These are phyloP conservation scores for Diplodia mutila DNA, from an alignment of 2,329 filamentous ascomycete species.

Conservation along the genomic window DNA sequence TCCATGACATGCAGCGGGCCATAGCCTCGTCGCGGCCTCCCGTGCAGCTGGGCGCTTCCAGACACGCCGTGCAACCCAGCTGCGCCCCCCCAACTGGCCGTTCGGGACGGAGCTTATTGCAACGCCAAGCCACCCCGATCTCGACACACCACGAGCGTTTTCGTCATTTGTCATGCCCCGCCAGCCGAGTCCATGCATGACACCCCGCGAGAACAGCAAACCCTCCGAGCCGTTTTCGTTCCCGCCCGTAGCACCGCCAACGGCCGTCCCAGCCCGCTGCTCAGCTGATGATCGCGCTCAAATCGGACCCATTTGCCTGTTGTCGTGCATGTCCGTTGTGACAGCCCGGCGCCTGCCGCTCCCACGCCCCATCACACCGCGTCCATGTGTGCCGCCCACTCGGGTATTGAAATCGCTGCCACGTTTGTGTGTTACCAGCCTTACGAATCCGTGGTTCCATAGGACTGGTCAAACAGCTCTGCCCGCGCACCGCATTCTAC, in stretches of 20 bases:
- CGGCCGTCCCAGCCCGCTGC: no score
- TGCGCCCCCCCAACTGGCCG: slow-evolving; percentile 11
- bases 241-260: not conserved
- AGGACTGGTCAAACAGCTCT: not conserved
- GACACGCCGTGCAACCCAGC: slow-evolving; percentile 7
- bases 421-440: not conserved
- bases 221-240: slow-evolving; percentile 15
- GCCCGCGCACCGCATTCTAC: slow-evolving; percentile 4
- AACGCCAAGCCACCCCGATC: not conserved
- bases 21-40: slow-evolving; percentile 14
- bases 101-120: slow-evolving; percentile 17
- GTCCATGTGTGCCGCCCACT: not conserved
- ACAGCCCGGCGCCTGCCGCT: slow-evolving; percentile 7
- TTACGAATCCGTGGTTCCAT: slow-evolving; percentile 7
- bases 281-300: slow-evolving; percentile 2
- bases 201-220: slow-evolving; percentile 15
- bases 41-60: slow-evolving; percentile 24
- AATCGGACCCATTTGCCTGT: not conserved
- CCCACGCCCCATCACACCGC: slow-evolving; percentile 9
- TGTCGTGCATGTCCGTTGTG: slow-evolving; percentile 15
- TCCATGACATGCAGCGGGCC: slow-evolving; percentile 23
- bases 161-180: slow-evolving; percentile 11
- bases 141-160: not conserved
- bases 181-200: slow-evolving; percentile 8
- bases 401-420: not conserved